phyloP scores from a whole-genome alignment of 495 filamentous ascomycete genomes.

The Neurospora discreta region DNA sequence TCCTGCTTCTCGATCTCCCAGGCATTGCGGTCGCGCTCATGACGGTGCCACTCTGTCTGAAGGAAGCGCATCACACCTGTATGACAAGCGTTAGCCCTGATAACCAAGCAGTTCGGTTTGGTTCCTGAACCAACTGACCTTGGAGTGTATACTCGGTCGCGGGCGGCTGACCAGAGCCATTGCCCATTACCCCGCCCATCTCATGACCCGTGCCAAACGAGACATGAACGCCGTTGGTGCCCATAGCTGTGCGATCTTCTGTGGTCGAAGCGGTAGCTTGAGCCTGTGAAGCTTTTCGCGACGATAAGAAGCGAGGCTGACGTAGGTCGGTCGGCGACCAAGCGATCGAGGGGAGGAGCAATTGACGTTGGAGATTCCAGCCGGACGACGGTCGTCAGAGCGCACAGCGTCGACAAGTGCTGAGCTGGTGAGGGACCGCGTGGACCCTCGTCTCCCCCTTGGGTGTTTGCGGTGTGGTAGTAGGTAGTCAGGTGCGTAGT shows the following conservation, averaged over 20 bases:
- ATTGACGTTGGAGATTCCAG: neutral
- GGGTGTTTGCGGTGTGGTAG: neutral
- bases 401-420: neutral
- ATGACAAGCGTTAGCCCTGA: slow-evolving; percentile 4
- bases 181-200: slow-evolving; percentile 23
- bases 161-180: slow-evolving; percentile 49
- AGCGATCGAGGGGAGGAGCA: neutral
- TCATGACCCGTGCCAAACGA: slow-evolving; percentile 38
- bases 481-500: neutral
- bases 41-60: slow-evolving; percentile 97
- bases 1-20: slow-evolving; percentile 99
- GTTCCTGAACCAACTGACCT: slow-evolving; percentile 43
- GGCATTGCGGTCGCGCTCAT: slow-evolving; percentile 93
- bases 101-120: neutral
- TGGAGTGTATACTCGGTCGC: slow-evolving; percentile 98
- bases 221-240: slow-evolving; percentile 48
- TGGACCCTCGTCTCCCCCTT: neutral
- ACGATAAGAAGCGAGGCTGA: neutral
- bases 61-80: slow-evolving; percentile 98
- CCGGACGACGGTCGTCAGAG: neutral
- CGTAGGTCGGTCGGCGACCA: neutral
- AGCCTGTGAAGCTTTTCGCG: neutral
- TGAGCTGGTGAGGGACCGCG: neutral
- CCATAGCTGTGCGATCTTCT: slow-evolving; percentile 39
- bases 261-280: neutral